These are phyloP conservation scores for Biscogniauxia mediterranea DNA, from an alignment of 2,329 filamentous ascomycete genomes.

Conservation along the genomic window DNA sequence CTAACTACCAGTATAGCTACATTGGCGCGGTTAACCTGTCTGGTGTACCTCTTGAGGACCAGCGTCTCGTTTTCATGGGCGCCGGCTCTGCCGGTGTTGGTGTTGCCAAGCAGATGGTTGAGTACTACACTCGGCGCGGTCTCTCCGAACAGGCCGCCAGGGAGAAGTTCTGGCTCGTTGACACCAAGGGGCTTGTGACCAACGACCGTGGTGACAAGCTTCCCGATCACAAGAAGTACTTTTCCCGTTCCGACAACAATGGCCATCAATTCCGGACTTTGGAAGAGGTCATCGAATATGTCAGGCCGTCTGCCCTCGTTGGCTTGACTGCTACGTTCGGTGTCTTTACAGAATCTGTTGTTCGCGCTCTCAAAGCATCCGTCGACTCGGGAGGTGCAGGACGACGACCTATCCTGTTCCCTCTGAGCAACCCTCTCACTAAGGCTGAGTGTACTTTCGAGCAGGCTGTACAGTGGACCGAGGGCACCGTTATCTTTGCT, in stretches of 20 bases:
- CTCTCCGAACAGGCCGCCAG: conserved; percentile 83
- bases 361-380: conserved; percentile 66
- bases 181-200: conserved; percentile 94
- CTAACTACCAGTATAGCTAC: conserved; percentile 39
- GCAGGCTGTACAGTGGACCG: conserved; percentile 85
- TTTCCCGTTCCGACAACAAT: conserved; percentile 62
- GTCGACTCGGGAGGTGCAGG: conserved; percentile 65
- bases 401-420: conserved; percentile 87
- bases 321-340: conserved; percentile 93
- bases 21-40: conserved; percentile 78
- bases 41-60: conserved; percentile 80
- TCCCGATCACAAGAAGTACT: conserved; percentile 82
- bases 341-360: conserved; percentile 84
- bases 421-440: conserved; percentile 90
- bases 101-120: conserved; percentile 95
- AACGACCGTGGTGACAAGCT: conserved; percentile 89
- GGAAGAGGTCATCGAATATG: conserved; percentile 88
- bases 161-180: conserved; percentile 94
- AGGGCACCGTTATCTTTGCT: conserved; percentile 89
- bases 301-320: conserved; percentile 91
- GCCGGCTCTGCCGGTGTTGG: conserved; percentile 94
- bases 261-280: conserved; percentile 74
- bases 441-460: conserved; percentile 98
- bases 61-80: conserved; percentile 93
- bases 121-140: conserved; percentile 92